A percentile compares a stretch with the other conserved stretches of the same genome.
These are phyloP conservation scores for Ambrosia trifida DNA, from an alignment of 129 eudicot genomes.

Conservation along the genomic window DNA sequence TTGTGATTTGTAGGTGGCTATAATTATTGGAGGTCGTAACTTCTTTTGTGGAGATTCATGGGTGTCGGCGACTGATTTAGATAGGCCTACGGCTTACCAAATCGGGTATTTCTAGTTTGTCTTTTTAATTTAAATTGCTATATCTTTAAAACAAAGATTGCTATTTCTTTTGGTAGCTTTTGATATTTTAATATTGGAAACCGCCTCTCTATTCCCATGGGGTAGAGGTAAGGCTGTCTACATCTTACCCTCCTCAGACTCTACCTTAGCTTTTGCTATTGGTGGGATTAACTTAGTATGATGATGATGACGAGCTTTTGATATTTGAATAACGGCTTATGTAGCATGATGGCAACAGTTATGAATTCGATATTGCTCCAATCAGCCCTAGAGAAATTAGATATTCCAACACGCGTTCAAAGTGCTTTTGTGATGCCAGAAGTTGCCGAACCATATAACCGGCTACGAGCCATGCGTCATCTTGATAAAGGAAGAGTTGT, in stretches of 20 bases:
- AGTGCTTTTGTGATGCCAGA: slow-evolving; percentile 52
- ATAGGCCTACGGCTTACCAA: slow-evolving; percentile 48
- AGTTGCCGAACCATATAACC: slow-evolving; percentile 51
- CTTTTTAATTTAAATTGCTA: neutral
- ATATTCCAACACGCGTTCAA: slow-evolving; percentile 53
- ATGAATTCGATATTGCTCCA: slow-evolving; percentile 58
- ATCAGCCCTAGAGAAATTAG: slow-evolving; percentile 51
- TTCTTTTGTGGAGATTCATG: slow-evolving; percentile 49
- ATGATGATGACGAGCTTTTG: no score
- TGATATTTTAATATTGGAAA: neutral
- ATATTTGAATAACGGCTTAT: neutral
- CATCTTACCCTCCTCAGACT: no score
- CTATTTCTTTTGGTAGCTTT: neutral
- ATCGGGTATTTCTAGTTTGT: slow-evolving; percentile 34
- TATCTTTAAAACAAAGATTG: neutral
- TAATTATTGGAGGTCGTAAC: slow-evolving; percentile 46
- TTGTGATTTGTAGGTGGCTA: slow-evolving; percentile 40
- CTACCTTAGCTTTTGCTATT: no score
- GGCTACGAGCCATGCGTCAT: slow-evolving; percentile 52
- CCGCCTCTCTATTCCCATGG: no score
- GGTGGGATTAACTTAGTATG: no score
- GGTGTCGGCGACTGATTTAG: slow-evolving; percentile 49
- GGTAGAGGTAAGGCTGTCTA: no score
- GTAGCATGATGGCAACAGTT: slow-evolving; percentile 59
- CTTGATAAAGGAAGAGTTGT: slow-evolving; percentile 55